Percentiles rank a stretch among this genome's conserved stretches.
phyloP scores from a whole-genome alignment of 768 basidiomycete species.

The Bullera alba region DNA sequence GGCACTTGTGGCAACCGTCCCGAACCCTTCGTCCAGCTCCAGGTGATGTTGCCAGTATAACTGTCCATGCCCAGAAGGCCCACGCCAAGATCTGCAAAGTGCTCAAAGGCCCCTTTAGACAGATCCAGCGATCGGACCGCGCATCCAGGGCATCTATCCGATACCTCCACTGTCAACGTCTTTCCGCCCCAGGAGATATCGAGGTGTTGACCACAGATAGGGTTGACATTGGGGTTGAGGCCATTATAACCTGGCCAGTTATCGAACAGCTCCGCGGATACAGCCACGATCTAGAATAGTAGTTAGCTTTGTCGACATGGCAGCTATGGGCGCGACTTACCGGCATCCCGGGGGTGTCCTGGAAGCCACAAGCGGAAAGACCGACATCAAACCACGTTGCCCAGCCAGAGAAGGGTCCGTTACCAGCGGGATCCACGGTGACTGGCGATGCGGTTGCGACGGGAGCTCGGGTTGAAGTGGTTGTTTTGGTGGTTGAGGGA shows the following conservation, averaged over 20 bases:
- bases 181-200: conserved; percentile 26
- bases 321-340: not conserved
- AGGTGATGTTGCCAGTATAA: conserved; percentile 25
- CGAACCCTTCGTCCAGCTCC: conserved; percentile 18
- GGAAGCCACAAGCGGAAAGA: conserved; percentile 32
- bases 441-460: not conserved
- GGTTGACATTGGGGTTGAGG: conserved; percentile 34
- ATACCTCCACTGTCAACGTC: conserved; percentile 21
- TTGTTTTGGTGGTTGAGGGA: not conserved
- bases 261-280: conserved; percentile 24
- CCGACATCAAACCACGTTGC: conserved; percentile 36
- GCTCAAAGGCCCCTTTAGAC: conserved; percentile 29
- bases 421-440: conserved; percentile 20
- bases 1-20: conserved; percentile 13
- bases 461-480: not conserved
- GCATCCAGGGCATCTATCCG: conserved; percentile 35
- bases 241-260: conserved; percentile 35
- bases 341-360: conserved; percentile 10
- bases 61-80: conserved; percentile 17
- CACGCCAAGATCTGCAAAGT: conserved; percentile 21
- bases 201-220: conserved; percentile 32
- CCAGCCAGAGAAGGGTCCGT: conserved; percentile 37
- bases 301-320: too few species aligned
- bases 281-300: conserved; percentile 37
- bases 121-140: conserved; percentile 33